Base-by-base conservation (phyloP, 1,284 basidiomycete species). In the Rhodotorula mucilaginosa region DNA sequence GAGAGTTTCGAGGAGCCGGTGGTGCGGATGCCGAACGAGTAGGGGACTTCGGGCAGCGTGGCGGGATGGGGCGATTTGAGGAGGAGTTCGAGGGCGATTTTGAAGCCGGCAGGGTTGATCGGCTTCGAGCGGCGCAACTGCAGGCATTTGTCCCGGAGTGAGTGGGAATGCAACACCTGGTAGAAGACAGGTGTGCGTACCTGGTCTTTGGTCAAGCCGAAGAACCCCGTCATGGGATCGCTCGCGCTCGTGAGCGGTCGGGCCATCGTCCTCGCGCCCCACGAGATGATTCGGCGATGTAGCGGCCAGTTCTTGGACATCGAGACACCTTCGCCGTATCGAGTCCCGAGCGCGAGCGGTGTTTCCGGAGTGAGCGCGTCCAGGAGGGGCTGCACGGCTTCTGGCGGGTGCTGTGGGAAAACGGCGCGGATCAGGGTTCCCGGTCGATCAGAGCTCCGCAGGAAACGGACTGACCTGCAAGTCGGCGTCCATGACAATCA, bases 181-280 rank as follows among this genome's bases (percentile, higher is more conserved):
- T n/a, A 57, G 18, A 19, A 19, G 21, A 34, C 7, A 12, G 5
- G 58, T 59, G 34, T 2, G 79, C 82, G 49, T 56, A 83, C 82
- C 18, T 81, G 77, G 60, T 82, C 81, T 70, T 82, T 83, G 34
- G 80, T 78, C 65, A 85, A 80, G 39, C 82, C 84, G 70, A 84
- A 84, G 80, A 84, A 84, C 5, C 83, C 84, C 4, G 81, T 80
- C 83, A 84, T 84, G 21, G 83, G 83, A 72, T 85, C 83, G 73
- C 80, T 81, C 2, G 82, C 83, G 64, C 78, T 74, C 2, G 83
- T 84, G 51, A 84, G 77, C 1, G 83, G 83, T 4, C 81, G 74
- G 0, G 84, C 83, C 51, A 84, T 79, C 67, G 82, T 72, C n/a
- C 83, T 77, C 12, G 83, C 83, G n/a, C 83, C 83, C 67, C 80